Base-by-base conservation (phyloP, 768 basidiomycete genomes). In the Mrakia blollopis region DNA sequence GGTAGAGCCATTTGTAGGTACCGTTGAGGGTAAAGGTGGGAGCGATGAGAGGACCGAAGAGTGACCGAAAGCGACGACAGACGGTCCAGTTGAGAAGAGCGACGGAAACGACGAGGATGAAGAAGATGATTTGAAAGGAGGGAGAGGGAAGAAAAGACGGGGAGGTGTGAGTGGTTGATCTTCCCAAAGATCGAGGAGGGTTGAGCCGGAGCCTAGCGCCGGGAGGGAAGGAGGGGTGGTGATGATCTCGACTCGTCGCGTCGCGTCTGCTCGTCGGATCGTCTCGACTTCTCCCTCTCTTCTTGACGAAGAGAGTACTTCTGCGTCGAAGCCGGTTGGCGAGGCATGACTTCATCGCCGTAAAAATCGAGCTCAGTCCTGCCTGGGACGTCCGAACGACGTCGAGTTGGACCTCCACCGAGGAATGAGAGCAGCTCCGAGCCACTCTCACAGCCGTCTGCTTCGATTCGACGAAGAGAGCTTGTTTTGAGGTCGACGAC, bases 161-260 rank as follows among this genome's bases (percentile, higher is more conserved):
- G 25, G 37, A 68, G 23, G 37, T 41, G 65, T 68, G 37, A 68
- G 65, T 68, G 65, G 35, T 68, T n/a, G 65, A n/a, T 39, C 65
- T 35, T n/a, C 25, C 35, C 21, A 41, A 16, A 25, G 65, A 8
- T 6, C 10, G 57, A 57, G 23, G 57, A 39, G 65, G 63, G 65
- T 39, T 35, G 16, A 6, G 65, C n/a, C 65, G 65, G 25, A 68
- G 65, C 65, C 65, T 41, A 68, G 65, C 65, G 37, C 32, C 28
- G 57, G 57, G 25, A 3, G 57, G 57, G 57, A 23, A 54, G 52
- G 52, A 11, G 7, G 65, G 8, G 37, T 39, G 35, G 65, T 44
- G n/a, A n/a, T n/a, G n/a, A n/a, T n/a, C n/a, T n/a, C 25, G 25
- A 5, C 37, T 39, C 65, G 62, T 63, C 62, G 14, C 57, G 62